phyloP scores from a whole-genome alignment of 371 early-diverging fungal genomes.

The Cokeromyces recurvatus region DNA sequence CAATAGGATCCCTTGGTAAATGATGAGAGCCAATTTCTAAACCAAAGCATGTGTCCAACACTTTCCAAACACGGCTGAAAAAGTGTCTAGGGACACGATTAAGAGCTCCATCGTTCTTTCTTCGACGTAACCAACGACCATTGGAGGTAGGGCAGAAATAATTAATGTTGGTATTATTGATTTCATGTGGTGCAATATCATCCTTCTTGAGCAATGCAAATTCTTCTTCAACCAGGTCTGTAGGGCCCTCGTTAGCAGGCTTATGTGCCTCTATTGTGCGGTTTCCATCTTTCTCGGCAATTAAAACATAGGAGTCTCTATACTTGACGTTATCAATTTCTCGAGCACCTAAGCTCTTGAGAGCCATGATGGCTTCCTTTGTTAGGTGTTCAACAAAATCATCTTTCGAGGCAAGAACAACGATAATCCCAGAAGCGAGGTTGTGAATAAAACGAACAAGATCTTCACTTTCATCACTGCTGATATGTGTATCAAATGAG shows the following conservation, averaged over 20 bases:
- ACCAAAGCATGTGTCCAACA: conserved; percentile 57
- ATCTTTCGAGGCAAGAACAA: conserved; percentile 67
- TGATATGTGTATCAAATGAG: conserved; percentile 76
- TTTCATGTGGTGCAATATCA: conserved; percentile 22
- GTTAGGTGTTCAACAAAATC: conserved; percentile 69
- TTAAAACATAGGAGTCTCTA: conserved; percentile 80
- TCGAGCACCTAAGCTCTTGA: conserved; percentile 61
- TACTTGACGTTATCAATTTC: conserved; percentile 53
- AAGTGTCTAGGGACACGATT: conserved; percentile 78
- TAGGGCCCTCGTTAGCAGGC: conserved; percentile 45
- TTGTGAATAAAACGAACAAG: conserved; percentile 63
- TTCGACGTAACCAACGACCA: conserved; percentile 76
- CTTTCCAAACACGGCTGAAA: conserved; percentile 74
- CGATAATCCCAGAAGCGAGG: conserved; percentile 60
- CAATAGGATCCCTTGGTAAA: conserved; percentile 77
- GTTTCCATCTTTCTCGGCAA: conserved; percentile 55
- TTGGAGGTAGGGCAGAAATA: conserved; percentile 58
- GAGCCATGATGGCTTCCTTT: conserved; percentile 47
- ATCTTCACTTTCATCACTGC: conserved; percentile 64
- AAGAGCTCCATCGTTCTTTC: conserved; percentile 83
- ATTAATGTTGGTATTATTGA: conserved; percentile 33
- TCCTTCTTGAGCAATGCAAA: conserved; percentile 30
- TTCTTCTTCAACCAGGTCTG: conserved; percentile 37
- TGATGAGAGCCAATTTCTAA: conserved; percentile 51
- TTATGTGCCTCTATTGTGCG: conserved; percentile 37